These are phyloP conservation scores for Drechslera avenae DNA, from an alignment of 2,329 filamentous ascomycete species.

Conservation along the genomic window DNA sequence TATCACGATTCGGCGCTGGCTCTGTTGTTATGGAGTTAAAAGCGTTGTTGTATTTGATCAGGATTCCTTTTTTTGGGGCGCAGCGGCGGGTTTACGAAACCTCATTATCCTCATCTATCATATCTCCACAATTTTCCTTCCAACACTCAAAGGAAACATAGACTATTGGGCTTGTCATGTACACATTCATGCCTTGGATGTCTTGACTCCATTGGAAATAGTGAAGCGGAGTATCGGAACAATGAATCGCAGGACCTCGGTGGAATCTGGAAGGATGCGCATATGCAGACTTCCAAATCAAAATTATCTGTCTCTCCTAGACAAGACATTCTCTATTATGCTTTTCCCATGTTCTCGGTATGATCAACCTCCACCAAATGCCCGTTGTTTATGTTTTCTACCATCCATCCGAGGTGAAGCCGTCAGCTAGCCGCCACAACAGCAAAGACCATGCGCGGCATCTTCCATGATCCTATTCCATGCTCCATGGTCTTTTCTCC, in stretches of 20 bases:
- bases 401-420: too few relatives aligned
- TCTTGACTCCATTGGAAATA: slow-evolving; percentile 1
- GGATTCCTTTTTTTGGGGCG: neutral
- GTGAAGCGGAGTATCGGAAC: slow-evolving; percentile 2
- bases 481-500: too few relatives aligned
- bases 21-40: slow-evolving; percentile 8
- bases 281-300: slow-evolving; percentile 3
- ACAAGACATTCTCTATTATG: too few relatives aligned
- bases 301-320: neutral
- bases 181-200: neutral
- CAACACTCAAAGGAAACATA: neutral
- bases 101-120: neutral
- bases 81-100: slow-evolving; percentile 6
- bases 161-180: neutral
- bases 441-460: too few relatives aligned
- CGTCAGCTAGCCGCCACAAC: too few relatives aligned
- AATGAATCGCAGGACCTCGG: slow-evolving; percentile 2
- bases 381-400: too few relatives aligned
- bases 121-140: neutral
- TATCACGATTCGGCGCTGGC: slow-evolving; percentile 8
- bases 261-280: slow-evolving; percentile 1
- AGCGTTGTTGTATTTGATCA: slow-evolving; percentile 3
- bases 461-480: too few relatives aligned
- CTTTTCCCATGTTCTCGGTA: too few relatives aligned
- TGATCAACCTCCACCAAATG: too few relatives aligned